Base-by-base conservation (phyloP, 768 basidiomycete genomes). In the Russula brevipes region DNA sequence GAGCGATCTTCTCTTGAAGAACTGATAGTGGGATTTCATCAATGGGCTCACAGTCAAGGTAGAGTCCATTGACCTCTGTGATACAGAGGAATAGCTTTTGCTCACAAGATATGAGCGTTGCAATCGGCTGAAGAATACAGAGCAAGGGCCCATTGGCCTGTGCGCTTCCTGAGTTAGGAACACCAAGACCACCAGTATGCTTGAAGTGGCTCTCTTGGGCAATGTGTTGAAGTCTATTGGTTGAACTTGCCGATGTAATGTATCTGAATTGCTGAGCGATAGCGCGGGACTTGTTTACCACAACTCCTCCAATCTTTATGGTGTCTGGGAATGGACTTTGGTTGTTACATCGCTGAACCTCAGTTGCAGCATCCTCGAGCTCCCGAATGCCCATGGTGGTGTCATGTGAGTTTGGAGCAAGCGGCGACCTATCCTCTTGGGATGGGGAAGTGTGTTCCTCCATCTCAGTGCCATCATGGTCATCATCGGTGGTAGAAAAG, bases 151-250 rank as follows among this genome's bases (percentile, higher is more conserved):
- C 33, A n/a, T 36, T 16, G 1, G 10, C 3, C 0, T n/a, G 17
- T 52, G 35, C n/a, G 2, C 19, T 5, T 0, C 19, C 36, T 9
- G 52, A 2, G n/a, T 5, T 4, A 2, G 17, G n/a, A 38, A 7
- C 12, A 1, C 14, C 49, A 50, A 8, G 50, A 3, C 31, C 30
- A 31, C 17, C 17, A 36, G 31, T 36, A n/a, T 7, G 12, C 8
- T 52, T 52, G 51, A 52, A 52, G 6, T 17, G 31, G 35, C 51
- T 52, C 51, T 52, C 51, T 36, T 52, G 51, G 33, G 51, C 51
- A 2, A 52, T n/a, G 7, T 16, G 33, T 4, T 10, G 17, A 36
- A 52, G 51, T 10, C 51, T 35, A n/a, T 52, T 35, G 4, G 51
- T 52, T 36, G 51, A 52, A 4, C 51, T 36, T 3, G 35, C 51